Percentiles rank a stretch among this genome's conserved stretches.
Conservation (phyloP, 139 green algal species). For the Cymbomonas tetramitiformis region DNA sequence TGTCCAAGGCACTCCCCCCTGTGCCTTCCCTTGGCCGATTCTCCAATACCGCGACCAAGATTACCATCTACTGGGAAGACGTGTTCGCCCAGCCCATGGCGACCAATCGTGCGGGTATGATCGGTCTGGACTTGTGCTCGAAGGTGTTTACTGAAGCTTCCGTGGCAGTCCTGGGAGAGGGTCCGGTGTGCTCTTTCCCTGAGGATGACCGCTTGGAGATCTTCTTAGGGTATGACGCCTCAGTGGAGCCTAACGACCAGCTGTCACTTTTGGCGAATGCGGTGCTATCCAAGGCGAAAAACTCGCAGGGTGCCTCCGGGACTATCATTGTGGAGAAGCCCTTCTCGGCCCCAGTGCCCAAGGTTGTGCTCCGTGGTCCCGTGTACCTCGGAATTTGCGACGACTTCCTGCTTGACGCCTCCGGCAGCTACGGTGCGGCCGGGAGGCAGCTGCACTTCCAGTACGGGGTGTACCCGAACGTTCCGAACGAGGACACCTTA, state of each 20-base stretch:
- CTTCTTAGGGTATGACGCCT: conserved; percentile 7
- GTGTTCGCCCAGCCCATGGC: background rate
- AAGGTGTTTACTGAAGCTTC: conserved; percentile 2
- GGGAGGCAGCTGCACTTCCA: conserved; percentile 11
- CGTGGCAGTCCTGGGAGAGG: conserved; percentile 1
- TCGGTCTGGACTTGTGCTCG: conserved; percentile 8
- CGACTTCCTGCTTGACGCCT: conserved; percentile 13
- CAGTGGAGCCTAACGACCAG: conserved; percentile 9
- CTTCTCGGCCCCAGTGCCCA: background rate
- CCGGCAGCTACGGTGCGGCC: conserved; percentile 15
- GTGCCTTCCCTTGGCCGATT: background rate
- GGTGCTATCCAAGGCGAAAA: conserved; percentile 1
- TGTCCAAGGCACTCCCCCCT: conserved; percentile 1
- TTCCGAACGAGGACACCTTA: conserved; percentile 19
- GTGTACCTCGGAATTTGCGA: conserved; percentile 12
- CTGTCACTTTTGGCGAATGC: background rate
- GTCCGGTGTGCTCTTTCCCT: conserved; percentile 11
- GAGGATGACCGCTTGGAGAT: background rate
- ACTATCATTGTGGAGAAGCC: background rate
- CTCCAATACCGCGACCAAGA: background rate
- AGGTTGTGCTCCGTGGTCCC: conserved; percentile 1
- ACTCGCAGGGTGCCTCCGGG: background rate
- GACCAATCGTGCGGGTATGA: conserved; percentile 14
- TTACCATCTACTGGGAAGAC: conserved; percentile 15
- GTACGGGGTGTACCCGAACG: conserved; percentile 19